phyloP scores from a whole-genome alignment of 129 eudicot species.

The Pittosporum tobira region DNA sequence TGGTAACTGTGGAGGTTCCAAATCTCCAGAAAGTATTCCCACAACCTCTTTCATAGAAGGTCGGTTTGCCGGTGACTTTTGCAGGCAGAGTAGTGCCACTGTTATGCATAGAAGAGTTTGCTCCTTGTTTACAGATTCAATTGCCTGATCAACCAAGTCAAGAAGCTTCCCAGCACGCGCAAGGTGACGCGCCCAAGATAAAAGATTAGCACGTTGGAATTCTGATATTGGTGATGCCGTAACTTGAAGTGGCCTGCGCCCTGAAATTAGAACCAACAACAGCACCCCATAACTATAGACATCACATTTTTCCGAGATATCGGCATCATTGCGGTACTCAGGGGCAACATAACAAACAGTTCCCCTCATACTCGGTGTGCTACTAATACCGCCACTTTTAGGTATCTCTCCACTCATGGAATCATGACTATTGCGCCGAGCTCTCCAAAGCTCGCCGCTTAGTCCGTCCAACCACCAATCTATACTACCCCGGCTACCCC shows the following conservation, averaged over 20 bases:
- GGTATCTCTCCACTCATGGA: slow-evolving; percentile 76
- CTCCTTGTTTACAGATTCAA: slow-evolving; percentile 42
- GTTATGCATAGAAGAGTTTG: slow-evolving; percentile 56
- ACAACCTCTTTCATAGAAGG: slow-evolving; percentile 98
- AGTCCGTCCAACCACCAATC: slow-evolving; percentile 97
- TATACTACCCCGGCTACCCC: slow-evolving; percentile 60
- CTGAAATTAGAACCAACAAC: slow-evolving; percentile 75
- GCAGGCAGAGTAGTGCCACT: slow-evolving; percentile 83
- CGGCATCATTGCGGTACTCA: slow-evolving; percentile 64
- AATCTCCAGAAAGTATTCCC: slow-evolving; percentile 75
- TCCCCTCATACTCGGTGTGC: slow-evolving; percentile 97
- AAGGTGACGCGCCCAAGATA: slow-evolving; percentile 87
- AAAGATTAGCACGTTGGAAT: slow-evolving; percentile 78
- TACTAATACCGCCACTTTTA: slow-evolving; percentile 70
- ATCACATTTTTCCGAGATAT: slow-evolving; percentile 84
- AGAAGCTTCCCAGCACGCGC: slow-evolving; percentile 96
- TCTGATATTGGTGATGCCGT: slow-evolving; percentile 89
- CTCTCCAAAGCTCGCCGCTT: slow-evolving; percentile 84
- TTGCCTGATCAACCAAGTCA: slow-evolving; percentile 67
- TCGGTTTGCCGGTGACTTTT: slow-evolving; percentile 68
- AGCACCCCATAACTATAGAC: slow-evolving; percentile 82
- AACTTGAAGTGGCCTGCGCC: slow-evolving; percentile 83
- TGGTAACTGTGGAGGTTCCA: slow-evolving; percentile 63
- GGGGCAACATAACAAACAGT: slow-evolving; percentile 91
- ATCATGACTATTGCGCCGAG: slow-evolving; percentile 53